Evolutionary conservation across 257 asterid species (phyloP), one percentile per base, ranked within the genome.

Genomic region (Gentiana straminea): DNA sequence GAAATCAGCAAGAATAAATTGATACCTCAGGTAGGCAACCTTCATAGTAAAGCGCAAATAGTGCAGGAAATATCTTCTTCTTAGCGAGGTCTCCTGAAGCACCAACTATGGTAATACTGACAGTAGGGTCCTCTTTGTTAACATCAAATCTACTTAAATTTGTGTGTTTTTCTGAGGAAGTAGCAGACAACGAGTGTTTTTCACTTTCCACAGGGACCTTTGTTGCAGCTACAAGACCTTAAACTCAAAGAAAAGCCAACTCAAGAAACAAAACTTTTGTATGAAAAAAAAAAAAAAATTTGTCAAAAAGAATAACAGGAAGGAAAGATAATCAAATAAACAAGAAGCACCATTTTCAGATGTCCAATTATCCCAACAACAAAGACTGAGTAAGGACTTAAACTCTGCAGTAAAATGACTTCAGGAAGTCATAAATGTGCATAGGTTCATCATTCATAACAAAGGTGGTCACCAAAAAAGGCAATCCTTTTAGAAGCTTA

Each of bases 71-170:
- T 68, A 91, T 91, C 81, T 91, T 91, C 81, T 91, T 91, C 84
- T 84, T 91, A 45, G 98, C 98, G 60, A 91, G 94, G 75, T 91
- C 98, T 34, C 98, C 98, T 10, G 98, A 91, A 52, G 98, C 98
- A 52, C 98, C 98, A 33, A 91, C 98, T 13, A 87, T 86, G 38
- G 96, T 91, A 49, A 91, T 84, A 65, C 84, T 87, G 63, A 91
- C 94, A 13, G 94, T 84, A 13, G 94, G 79, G 54, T 74, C 72
- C 43, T 50, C 72, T 35, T 50, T 69, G 44, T 64, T 62, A 8
- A 43, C 15, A 68, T 65, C 70, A 24, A 57, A 64, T 64, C 38
- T 64, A 54, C 63, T 60, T 0, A 51, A 60, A 7, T 32, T 55
- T 60, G 61, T 55, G 32, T 56, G 64, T 60, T 80, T 80, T 64